Base-by-base conservation (phyloP, 352 stramenopile species). In the Thraustochytrium striatum region DNA sequence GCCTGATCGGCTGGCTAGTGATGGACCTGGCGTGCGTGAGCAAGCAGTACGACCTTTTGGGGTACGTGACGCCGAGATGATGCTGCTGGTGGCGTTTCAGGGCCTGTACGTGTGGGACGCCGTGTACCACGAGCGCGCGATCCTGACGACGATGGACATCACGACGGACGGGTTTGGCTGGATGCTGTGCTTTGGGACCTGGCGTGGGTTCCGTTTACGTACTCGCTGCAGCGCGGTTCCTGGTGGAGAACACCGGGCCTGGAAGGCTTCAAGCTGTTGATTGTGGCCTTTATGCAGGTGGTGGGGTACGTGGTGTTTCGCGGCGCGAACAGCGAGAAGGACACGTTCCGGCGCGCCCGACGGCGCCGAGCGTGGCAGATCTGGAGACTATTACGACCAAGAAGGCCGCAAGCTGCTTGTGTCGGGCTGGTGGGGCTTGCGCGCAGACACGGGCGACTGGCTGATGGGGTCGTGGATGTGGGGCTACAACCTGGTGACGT, bases 101-200 rank as follows among this genome's bases (percentile, higher is more conserved):
- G 85, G 83, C 16, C 73, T 93, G 21, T 97, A 97, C 82, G 91
- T 97, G 7, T 94, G 89, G 88, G 92, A 97, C 83, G 86, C 88
- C 25, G 82, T 94, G 25, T 95, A 90, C 83, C 86, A 91, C 78
- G 92, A 97, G 84, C 83, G 85, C 57, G 86, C 88, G 44, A 95
- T 97, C 69, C 82, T 97, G n/a, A 95, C 91, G 19, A 97, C 91
- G 19, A 96, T 97, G 92, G 92, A 97, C 83, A 95, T 97, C 80
- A 97, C 90, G 11, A 95, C 88, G 11, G 92, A 97, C 85, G 91
- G 91, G 36, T 96, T 97, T 87, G 92, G 92, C 35, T 95, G 89
- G 82, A 97, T 97, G 92, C 86, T 97, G 25, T 81, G 83, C n/a
- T 96, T 95, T 85, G 92, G 92, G 92, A 97, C 82, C 85, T 97